Conservation (phyloP, 768 basidiomycete species). For the Inosperma sp. region DNA sequence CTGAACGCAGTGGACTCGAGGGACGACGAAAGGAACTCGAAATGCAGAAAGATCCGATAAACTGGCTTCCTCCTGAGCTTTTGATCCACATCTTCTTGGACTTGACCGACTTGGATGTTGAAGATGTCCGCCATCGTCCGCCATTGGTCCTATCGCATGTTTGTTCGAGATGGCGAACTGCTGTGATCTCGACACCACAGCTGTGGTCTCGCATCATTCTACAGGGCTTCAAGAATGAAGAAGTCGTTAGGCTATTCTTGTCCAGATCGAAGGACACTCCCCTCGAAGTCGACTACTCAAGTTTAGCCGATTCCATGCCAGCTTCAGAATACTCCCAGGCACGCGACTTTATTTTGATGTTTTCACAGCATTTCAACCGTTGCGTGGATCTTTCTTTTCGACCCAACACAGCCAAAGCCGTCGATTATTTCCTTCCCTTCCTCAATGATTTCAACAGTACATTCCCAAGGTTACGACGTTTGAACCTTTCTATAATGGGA, state of each 20-base stretch:
- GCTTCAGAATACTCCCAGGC: slow-evolving; percentile 17
- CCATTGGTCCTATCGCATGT: slow-evolving; percentile 45
- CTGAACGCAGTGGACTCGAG: slow-evolving; percentile 31
- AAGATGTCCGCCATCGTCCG: slow-evolving; percentile 27
- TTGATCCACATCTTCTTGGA: slow-evolving; percentile 40
- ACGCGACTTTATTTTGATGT: slow-evolving; percentile 19
- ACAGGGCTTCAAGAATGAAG: slow-evolving; percentile 14
- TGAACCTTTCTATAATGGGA: slow-evolving; percentile 18
- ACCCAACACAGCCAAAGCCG: slow-evolving; percentile 13
- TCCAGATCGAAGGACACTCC: slow-evolving; percentile 31
- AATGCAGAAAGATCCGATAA: slow-evolving; percentile 40
- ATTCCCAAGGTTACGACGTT: slow-evolving; percentile 18
- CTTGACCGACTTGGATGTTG: slow-evolving; percentile 22
- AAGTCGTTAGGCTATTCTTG: slow-evolving; percentile 25
- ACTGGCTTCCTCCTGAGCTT: slow-evolving; percentile 49
- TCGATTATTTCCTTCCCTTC: slow-evolving; percentile 16
- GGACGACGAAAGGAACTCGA: slow-evolving; percentile 31
- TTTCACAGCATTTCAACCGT: slow-evolving; percentile 24
- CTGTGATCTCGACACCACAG: slow-evolving; percentile 38
- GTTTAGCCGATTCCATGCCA: slow-evolving; percentile 13
- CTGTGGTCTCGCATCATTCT: slow-evolving; percentile 39
- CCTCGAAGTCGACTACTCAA: slow-evolving; percentile 34
- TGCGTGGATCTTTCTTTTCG: slow-evolving; percentile 24
- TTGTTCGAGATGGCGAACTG: slow-evolving; percentile 45
- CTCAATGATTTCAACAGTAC: slow-evolving; percentile 13